phyloP scores from a whole-genome alignment of 2,329 filamentous ascomycete species.

The Sporothrix pseudoabietina region DNA sequence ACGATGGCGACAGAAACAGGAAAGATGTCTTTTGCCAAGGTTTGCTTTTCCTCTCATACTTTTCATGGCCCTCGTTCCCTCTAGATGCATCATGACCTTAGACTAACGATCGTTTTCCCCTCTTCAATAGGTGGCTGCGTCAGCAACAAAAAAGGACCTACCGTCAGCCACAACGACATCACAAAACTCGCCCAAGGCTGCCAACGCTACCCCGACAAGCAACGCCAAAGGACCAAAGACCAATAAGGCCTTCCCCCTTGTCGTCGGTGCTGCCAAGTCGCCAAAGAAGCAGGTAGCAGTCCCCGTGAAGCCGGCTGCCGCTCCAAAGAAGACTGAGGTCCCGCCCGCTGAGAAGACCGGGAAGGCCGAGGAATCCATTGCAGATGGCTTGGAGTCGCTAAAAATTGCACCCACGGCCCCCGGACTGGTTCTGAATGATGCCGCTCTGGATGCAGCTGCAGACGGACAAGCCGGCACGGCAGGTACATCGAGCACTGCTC shows the following conservation, averaged over 20 bases:
- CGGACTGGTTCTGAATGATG: conserved; percentile 55
- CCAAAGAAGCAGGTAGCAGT: not conserved
- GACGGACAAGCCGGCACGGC: not conserved
- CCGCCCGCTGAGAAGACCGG: not conserved
- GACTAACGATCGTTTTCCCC: not conserved
- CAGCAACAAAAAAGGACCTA: conserved; percentile 46
- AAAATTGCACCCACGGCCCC: conserved; percentile 41
- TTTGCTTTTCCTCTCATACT: conserved; percentile 43
- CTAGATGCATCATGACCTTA: not conserved
- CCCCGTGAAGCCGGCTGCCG: not conserved
- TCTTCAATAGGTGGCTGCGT: conserved; percentile 52
- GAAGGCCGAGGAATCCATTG: conserved; percentile 25
- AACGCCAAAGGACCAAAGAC: not conserved
- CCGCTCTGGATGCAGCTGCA: conserved; percentile 38
- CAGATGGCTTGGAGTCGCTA: conserved; percentile 22
- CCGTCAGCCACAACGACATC: conserved; percentile 23
- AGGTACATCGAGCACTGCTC: not conserved
- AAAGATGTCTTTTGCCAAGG: conserved; percentile 77
- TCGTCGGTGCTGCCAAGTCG: not conserved
- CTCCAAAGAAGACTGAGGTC: not conserved
- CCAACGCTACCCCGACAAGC: conserved; percentile 11
- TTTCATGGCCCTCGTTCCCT: not conserved
- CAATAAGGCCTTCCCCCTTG: not conserved
- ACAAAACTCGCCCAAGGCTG: not conserved
- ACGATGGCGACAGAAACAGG: conserved; percentile 50